Evolutionary conservation across 1,284 basidiomycete genomes (phyloP).

Genomic region (Apiotrichum brassicae): DNA sequence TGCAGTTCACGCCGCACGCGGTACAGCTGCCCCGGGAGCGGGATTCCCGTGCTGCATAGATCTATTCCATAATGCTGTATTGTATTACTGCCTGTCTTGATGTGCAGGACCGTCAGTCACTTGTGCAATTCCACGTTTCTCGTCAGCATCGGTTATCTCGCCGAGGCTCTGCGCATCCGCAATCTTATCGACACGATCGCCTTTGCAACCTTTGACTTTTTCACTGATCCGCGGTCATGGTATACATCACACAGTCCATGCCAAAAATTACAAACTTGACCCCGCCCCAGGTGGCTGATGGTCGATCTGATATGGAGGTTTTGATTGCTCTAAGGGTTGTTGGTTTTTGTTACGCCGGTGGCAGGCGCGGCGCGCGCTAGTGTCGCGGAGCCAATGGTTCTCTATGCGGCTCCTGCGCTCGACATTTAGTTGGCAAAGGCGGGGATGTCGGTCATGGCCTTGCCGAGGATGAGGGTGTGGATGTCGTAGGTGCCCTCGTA

Average conservation of each 20-base stretch:
- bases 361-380: no score
- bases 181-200: neutral
- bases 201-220: neutral
- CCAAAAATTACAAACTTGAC: neutral
- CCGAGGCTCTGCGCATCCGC: neutral
- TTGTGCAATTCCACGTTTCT: no score
- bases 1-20: no score
- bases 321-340: neutral
- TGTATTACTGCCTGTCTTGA: no score
- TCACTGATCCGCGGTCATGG: neutral
- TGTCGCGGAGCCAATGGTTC: neutral
- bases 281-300: neutral
- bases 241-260: conserved; percentile 1
- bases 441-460: conserved; percentile 72
- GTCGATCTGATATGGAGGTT: neutral
- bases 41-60: no score
- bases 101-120: no score
- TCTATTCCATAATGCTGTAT: no score
- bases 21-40: no score
- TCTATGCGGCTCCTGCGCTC: neutral
- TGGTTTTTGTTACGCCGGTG: no score
- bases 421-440: conserved; percentile 13
- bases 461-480: conserved; percentile 64
- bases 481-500: conserved; percentile 64
- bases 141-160: no score